These are phyloP conservation scores for Coemansia sp. DNA, from an alignment of 192 early-diverging fungal genomes.

Conservation along the genomic window DNA sequence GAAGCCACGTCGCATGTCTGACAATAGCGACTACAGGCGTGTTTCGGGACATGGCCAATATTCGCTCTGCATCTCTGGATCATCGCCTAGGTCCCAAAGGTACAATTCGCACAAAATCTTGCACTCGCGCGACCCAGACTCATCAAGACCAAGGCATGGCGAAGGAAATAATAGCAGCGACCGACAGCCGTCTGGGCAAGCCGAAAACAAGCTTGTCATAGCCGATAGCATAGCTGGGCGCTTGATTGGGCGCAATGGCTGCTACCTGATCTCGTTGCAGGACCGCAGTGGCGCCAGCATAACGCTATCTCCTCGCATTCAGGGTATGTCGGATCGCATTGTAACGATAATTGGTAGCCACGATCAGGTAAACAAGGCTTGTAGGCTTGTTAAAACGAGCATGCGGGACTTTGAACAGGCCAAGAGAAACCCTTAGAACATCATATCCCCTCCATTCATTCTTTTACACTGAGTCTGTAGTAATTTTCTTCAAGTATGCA, in stretches of 20 bases:
- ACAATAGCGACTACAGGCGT: conserved; percentile 8
- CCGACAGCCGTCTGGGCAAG: background rate
- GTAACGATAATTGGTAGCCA: conserved; percentile 35
- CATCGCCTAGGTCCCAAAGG: background rate
- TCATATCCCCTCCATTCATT: too few species aligned
- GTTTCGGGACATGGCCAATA: background rate
- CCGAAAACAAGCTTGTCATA: conserved; percentile 36
- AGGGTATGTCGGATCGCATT: conserved; percentile 31
- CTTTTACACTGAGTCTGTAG: too few species aligned
- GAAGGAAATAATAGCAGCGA: background rate
- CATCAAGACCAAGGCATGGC: background rate
- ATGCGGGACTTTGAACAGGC: conserved; percentile 26
- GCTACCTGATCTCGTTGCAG: conserved; percentile 17
- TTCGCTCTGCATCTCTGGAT: background rate
- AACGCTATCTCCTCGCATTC: conserved; percentile 33
- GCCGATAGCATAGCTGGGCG: conserved; percentile 39
- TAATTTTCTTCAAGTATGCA: too few species aligned
- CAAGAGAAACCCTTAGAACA: too few species aligned
- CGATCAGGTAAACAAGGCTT: conserved; percentile 20
- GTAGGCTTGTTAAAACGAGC: conserved; percentile 25
- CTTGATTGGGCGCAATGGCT: conserved; percentile 49
- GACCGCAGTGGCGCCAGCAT: conserved; percentile 38
- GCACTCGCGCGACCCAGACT: background rate
- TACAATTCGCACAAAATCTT: background rate
- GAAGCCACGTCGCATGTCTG: conserved; percentile 32